Base-by-base conservation (phyloP, 2,329 filamentous ascomycete species). In the Penicillium thymicola region DNA sequence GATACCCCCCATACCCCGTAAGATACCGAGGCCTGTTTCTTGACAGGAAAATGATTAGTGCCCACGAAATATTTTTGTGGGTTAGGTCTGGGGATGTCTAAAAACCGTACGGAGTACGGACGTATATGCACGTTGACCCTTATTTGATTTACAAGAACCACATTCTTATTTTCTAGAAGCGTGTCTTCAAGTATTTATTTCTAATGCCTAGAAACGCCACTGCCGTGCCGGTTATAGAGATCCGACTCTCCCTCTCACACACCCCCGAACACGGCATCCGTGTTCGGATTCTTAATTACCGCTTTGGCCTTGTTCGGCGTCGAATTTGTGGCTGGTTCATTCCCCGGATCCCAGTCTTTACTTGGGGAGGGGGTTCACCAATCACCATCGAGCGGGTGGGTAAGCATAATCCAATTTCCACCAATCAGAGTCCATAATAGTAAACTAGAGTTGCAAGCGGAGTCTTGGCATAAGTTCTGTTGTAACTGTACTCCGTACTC, bases 271-370 rank as follows among this genome's bases (percentile, higher is more conserved):
- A 38, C 60, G 60, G 55, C 34, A n/a, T 41, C 47, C 44, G 43
- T 28, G 48, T 51, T 56, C 51, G 44, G 28, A 6, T 32, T 32
- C 23, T 23, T 16, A 25, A 52, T 42, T 52, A 57, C 52, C 14
- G 36, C 53, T 55, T 52, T 38, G 36, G 58, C 38, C 27, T 9
- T 9, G 13, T 61, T 50, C 21, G 54, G 54, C 28, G 38, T 41
- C 41, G 46, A 51, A 45, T 27, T 45, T 47, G 47, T 57, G 52
- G 57, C 42, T 45, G 51, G 61, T 59, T 59, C 60, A 64, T 62
- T 61, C 61, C 61, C 61, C 59, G 54, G 58, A 62, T 62, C 60
- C 61, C 41, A 55, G 38, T 42, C 38, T 53, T 56, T n/a, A 9
- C 54, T 49, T n/a, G n/a, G n/a, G n/a, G n/a, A 36, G 27, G 8